These are phyloP conservation scores for Neurospora tetraspora DNA, from an alignment of 495 filamentous ascomycete genomes.

Conservation along the genomic window DNA sequence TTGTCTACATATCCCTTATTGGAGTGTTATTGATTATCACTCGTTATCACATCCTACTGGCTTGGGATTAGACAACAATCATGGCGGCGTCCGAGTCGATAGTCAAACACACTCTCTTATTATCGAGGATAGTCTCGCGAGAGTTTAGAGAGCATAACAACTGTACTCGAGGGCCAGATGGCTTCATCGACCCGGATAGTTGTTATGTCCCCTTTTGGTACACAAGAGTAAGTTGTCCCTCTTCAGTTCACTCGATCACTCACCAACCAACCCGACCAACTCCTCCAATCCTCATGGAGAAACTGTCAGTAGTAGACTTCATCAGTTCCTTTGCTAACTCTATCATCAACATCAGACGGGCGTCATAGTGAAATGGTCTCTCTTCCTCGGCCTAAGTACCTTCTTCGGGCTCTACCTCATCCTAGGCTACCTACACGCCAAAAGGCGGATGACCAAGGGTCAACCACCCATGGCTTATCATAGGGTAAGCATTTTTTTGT, in stretches of 20 bases:
- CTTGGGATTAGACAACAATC: neutral
- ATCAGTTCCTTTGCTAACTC: too few relatives aligned
- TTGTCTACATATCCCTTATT: neutral
- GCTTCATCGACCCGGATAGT: slow-evolving; percentile 24
- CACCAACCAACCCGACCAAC: too few relatives aligned
- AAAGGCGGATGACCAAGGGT: slow-evolving; percentile 50
- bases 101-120: neutral
- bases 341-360: slow-evolving; percentile 34
- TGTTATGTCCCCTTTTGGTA: slow-evolving; percentile 36
- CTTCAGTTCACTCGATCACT: neutral
- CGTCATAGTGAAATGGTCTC: slow-evolving; percentile 55
- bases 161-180: slow-evolving; percentile 8
- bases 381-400: slow-evolving; percentile 48
- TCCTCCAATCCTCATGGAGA: neutral
- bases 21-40: neutral
- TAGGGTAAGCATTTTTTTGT: slow-evolving; percentile 36
- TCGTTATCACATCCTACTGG: neutral
- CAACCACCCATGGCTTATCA: slow-evolving; percentile 56
- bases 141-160: neutral
- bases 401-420: slow-evolving; percentile 45
- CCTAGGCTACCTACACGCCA: slow-evolving; percentile 56
- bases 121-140: neutral
- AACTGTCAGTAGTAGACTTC: too few relatives aligned
- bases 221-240: slow-evolving; percentile 24
- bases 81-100: neutral